These are phyloP conservation scores for Salix exigua DNA, from an alignment of 345 rosid genomes.

Conservation along the genomic window DNA sequence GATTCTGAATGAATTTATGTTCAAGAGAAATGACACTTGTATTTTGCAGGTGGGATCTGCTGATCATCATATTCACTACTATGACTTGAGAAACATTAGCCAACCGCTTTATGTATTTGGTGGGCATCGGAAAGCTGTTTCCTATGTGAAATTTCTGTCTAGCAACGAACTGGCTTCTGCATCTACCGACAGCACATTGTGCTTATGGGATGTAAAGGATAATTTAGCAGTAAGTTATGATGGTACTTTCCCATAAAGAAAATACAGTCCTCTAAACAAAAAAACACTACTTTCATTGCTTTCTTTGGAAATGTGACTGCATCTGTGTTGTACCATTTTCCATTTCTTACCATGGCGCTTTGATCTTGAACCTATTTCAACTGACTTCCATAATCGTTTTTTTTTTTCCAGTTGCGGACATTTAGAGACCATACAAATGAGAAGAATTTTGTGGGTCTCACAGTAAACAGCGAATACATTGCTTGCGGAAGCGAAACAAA, in stretches of 20 bases:
- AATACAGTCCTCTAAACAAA: neutral
- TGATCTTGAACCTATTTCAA: neutral
- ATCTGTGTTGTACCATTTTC: neutral
- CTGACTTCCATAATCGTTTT: neutral
- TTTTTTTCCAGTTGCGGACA: conserved; percentile 55
- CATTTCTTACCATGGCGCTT: neutral
- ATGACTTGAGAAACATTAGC: conserved; percentile 72
- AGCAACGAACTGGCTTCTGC: conserved; percentile 83
- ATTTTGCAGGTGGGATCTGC: conserved; percentile 84
- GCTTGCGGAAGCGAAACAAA: conserved; percentile 92
- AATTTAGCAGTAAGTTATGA: conserved; percentile 55
- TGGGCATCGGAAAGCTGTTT: conserved; percentile 86
- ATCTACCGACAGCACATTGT: conserved; percentile 86
- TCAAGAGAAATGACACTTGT: neutral
- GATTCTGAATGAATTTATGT: neutral
- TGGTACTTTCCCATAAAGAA: neutral
- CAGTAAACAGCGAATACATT: conserved; percentile 71
- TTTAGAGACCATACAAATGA: conserved; percentile 81
- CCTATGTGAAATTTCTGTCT: conserved; percentile 85
- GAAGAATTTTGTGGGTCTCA: conserved; percentile 84
- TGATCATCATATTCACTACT: conserved; percentile 78
- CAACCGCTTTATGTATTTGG: conserved; percentile 76
- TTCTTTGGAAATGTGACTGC: neutral
- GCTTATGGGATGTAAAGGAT: conserved; percentile 88
- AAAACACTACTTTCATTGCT: neutral